Evolutionary conservation across 345 rosid species (phyloP), one percentile per base, ranked within the genome.

Genomic region (Murraya paniculata): DNA sequence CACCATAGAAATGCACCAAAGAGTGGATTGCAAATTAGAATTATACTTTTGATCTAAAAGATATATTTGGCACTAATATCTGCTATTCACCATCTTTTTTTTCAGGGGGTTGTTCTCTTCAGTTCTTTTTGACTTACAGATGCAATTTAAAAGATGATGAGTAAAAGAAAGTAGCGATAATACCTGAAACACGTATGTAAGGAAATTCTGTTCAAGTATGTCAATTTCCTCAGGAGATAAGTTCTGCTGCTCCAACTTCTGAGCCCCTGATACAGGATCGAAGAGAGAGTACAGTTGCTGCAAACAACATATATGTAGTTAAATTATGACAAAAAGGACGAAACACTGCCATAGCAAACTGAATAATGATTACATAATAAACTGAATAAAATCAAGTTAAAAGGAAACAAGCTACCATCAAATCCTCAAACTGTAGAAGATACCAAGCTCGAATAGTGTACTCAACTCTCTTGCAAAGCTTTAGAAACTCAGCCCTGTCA

Each of bases 361-460:
- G 7, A 41, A 39, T 8, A 74, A 28, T 28, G 38, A 48, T 70
- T 27, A 27, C 59, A 55, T 55, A 28, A 21, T 28, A 28, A 45
- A 41, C 22, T 39, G 68, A 41, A 7, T 65, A 39, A 27, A 21
- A 62, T 14, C 70, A 21, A 9, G 58, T 39, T 5, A 69, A 53
- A 60, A 58, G 57, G 60, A 59, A 58, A 71, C 9, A 79, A 30
- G 71, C 9, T 81, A 95, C 99, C 99, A 95, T 92, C 85, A 95
- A 83, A 85, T 95, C 97, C 84, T 95, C 98, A 81, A 95, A 95
- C 76, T 92, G 99, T 65, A 95, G 88, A 81, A 88, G 88, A 84
- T 92, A 95, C 99, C 99, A 95, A 66, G 99, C 99, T 81, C 98
- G 92, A 77, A 95, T 89, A 19, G 97, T 93, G 88, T 93, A 95